Evolutionary conservation across 1,284 basidiomycete species (phyloP).

Genomic region (Cerioporus squamosus): DNA sequence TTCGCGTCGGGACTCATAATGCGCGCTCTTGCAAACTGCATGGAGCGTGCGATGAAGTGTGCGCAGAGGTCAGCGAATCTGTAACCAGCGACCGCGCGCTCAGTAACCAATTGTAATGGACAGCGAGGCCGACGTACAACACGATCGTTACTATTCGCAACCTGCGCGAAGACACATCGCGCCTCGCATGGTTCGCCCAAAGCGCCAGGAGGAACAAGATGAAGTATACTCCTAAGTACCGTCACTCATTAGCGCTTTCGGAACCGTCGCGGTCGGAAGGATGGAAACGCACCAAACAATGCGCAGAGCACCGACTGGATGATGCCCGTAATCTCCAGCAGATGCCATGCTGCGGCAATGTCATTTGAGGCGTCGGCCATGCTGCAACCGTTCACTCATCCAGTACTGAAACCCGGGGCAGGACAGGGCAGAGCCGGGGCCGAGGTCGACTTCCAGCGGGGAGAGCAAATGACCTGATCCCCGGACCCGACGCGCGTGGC

Average conservation of each 20-base stretch:
- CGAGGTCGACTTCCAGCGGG: no score
- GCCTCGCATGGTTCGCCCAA: constrained; percentile 4
- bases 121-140: no score
- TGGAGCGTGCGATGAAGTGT: constrained; percentile 25
- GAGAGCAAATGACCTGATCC: no score
- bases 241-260: no score
- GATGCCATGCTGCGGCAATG: background rate
- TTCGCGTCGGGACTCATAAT: constrained; percentile 7
- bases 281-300: constrained; percentile 1
- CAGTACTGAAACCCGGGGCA: no score
- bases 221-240: constrained; percentile 6
- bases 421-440: no score
- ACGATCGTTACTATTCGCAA: constrained; percentile 8
- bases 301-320: constrained; percentile 5
- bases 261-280: no score
- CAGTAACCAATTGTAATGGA: no score
- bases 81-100: background rate
- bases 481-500: no score
- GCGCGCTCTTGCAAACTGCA: constrained; percentile 22
- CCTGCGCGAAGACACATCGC: background rate
- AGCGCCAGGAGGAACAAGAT: constrained; percentile 5
- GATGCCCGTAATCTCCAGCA: constrained; percentile 9
- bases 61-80: constrained; percentile 20
- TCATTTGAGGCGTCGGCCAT: no score
- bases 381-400: no score